Evolutionary conservation across 2,329 filamentous ascomycete genomes (phyloP).

Genomic region (Dactylonectria estremocensis): DNA sequence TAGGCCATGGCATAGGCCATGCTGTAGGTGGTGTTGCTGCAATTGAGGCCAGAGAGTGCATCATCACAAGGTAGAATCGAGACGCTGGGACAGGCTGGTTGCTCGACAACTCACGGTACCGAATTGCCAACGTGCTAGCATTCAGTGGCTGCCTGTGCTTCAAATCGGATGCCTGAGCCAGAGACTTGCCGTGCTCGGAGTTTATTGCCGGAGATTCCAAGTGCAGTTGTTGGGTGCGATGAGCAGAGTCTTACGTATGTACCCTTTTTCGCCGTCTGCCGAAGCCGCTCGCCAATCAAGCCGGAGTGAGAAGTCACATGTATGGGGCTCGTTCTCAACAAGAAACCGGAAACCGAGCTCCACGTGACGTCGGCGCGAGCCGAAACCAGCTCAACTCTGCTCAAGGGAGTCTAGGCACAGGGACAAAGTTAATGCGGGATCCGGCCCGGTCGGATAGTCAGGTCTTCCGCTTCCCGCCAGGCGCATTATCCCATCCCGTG

Average conservation of each 20-base stretch:
- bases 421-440: conserved; percentile 32
- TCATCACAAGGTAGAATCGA: not conserved
- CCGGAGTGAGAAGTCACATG: conserved; percentile 22
- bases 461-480: conserved; percentile 43
- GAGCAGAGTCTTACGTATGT: conserved; percentile 18
- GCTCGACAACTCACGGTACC: conserved; percentile 15
- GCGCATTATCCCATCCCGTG: conserved; percentile 32
- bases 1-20: not conserved
- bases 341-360: conserved; percentile 4
- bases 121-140: conserved; percentile 32
- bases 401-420: not conserved
- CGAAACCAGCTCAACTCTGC: conserved; percentile 19
- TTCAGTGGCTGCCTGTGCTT: conserved; percentile 15
- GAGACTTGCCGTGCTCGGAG: conserved; percentile 12
- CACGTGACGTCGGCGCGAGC: conserved; percentile 26
- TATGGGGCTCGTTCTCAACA: conserved; percentile 21
- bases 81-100: not conserved
- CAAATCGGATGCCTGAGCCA: not conserved
- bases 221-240: conserved; percentile 20
- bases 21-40: not conserved
- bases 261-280: conserved; percentile 1
- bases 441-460: conserved; percentile 43
- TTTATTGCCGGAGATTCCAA: conserved; percentile 18
- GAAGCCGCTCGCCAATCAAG: conserved; percentile 19
- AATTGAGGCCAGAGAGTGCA: not conserved